Conservation (phyloP, 1,139 yeast genomes). For the Geotrichum australiense region DNA sequence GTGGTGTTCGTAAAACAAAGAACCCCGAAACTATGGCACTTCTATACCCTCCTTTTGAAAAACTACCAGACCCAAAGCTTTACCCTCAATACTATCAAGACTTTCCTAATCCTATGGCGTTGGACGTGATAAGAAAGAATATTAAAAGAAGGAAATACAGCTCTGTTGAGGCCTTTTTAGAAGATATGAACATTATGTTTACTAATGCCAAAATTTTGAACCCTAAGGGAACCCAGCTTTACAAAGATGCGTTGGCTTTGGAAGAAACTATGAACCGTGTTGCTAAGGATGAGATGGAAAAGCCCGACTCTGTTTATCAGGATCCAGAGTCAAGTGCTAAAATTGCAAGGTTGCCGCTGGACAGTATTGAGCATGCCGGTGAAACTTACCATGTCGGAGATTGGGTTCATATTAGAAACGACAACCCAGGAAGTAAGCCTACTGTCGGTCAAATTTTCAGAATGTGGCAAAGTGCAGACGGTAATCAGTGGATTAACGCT, state of each 20-base stretch:
- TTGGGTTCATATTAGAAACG: conserved; percentile 84
- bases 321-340: conserved; percentile 46
- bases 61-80: conserved; percentile 65
- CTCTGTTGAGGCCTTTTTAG: conserved; percentile 66
- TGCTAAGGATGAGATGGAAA: conserved; percentile 64
- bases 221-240: conserved; percentile 50
- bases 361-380: conserved; percentile 64
- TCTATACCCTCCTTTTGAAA: conserved; percentile 62
- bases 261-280: conserved; percentile 56
- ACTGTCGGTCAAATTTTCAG: conserved; percentile 91
- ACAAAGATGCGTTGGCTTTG: conserved; percentile 53
- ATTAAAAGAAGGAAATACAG: conserved; percentile 81
- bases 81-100: conserved; percentile 62
- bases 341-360: conserved; percentile 70
- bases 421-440: conserved; percentile 82
- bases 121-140: conserved; percentile 74
- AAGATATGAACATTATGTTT: conserved; percentile 70
- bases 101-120: conserved; percentile 65
- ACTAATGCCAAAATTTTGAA: conserved; percentile 64
- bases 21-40: conserved; percentile 46
- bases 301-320: conserved; percentile 75
- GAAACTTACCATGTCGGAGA: conserved; percentile 80
- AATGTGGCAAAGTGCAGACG: conserved; percentile 80
- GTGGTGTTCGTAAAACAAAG: conserved; percentile 69
- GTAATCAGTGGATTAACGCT: conserved; percentile 81